phyloP scores from a whole-genome alignment of 345 rosid species.

The Reutealis trisperma region DNA sequence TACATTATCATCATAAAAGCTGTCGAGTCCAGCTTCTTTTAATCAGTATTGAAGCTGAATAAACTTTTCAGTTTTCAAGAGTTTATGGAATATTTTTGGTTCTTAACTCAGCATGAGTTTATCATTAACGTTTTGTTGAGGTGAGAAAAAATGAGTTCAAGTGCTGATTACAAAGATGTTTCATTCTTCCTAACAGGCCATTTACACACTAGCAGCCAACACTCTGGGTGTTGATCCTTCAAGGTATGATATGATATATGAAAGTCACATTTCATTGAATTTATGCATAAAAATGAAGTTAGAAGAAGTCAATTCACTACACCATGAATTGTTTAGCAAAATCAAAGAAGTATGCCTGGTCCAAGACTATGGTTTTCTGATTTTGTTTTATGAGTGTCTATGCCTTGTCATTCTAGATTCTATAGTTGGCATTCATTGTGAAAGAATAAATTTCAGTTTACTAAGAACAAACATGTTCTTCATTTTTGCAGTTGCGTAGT shows the following conservation, averaged over 20 bases:
- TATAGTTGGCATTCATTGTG: not conserved
- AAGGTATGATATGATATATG: slow-evolving; percentile 46
- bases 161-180: slow-evolving; percentile 3
- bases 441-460: not conserved
- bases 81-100: not conserved
- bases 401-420: not conserved
- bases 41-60: not conserved
- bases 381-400: not conserved
- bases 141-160: not conserved
- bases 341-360: not conserved
- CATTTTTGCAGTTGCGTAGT: slow-evolving; percentile 74
- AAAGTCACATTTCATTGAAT: not conserved
- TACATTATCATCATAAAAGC: not conserved
- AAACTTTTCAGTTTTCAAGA: not conserved
- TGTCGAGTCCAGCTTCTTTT: not conserved
- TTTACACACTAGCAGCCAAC: slow-evolving; percentile 81
- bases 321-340: not conserved
- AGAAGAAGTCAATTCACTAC: not conserved
- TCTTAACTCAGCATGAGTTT: not conserved
- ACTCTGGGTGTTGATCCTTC: slow-evolving; percentile 88
- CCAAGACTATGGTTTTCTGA: not conserved
- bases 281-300: not conserved
- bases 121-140: not conserved
- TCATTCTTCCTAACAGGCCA: slow-evolving; percentile 55
- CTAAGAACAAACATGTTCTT: slow-evolving; percentile 2